Evolutionary conservation across 345 rosid species (phyloP).

Genomic region (Balakata baccata): DNA sequence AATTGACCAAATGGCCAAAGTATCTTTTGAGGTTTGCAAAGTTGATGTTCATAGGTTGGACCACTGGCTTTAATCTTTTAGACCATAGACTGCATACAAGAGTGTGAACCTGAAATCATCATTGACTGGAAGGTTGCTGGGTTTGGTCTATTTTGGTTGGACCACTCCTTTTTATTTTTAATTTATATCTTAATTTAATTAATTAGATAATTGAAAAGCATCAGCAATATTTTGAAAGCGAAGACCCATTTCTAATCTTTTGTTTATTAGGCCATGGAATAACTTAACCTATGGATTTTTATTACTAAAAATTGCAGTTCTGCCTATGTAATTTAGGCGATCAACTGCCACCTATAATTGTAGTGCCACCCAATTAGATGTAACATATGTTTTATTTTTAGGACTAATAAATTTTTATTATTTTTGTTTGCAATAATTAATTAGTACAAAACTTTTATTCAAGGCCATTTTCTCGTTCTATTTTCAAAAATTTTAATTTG

Average conservation of each 20-base stretch:
- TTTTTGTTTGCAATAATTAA: no score
- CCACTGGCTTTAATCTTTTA: slow-evolving; percentile 9
- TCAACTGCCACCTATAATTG: neutral
- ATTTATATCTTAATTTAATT: neutral
- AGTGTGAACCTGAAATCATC: slow-evolving; percentile 21
- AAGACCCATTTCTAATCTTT: neutral
- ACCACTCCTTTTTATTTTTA: neutral
- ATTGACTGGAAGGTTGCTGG: slow-evolving; percentile 19
- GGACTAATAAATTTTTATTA: no score
- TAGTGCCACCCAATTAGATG: neutral
- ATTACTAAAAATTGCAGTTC: neutral
- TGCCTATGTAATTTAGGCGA: neutral
- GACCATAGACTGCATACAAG: neutral
- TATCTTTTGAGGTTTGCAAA: neutral
- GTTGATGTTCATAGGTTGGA: slow-evolving; percentile 24
- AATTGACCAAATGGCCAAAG: neutral
- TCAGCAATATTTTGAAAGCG: neutral
- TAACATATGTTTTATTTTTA: neutral
- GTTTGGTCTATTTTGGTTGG: slow-evolving; percentile 13
- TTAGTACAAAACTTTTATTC: no score
- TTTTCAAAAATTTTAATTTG: no score
- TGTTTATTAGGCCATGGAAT: neutral
- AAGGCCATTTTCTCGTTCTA: no score
- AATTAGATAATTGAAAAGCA: neutral
- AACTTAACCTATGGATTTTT: neutral